phyloP scores from a whole-genome alignment of 208 protist species.

The Trypanosoma scelopori region DNA sequence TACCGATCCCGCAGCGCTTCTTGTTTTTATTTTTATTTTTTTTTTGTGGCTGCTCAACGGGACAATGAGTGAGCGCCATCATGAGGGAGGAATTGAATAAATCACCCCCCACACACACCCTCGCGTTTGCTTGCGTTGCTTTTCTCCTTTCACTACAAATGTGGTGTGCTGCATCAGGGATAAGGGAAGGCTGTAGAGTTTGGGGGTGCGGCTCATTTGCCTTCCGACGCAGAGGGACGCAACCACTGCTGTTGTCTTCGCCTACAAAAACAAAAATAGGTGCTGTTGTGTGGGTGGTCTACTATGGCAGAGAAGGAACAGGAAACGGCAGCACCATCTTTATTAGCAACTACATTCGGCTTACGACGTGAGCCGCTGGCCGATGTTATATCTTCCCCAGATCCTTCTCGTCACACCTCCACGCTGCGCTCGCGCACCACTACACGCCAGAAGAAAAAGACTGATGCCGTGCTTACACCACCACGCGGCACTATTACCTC shows the following conservation, averaged over 20 bases:
- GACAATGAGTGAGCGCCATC: too few species aligned
- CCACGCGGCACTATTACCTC: neutral
- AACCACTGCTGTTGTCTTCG: neutral
- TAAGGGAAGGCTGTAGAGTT: neutral
- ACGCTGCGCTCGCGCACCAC: neutral
- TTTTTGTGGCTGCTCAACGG: too few species aligned
- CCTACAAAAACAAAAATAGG: neutral
- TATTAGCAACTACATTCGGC: neutral
- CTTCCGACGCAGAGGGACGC: neutral
- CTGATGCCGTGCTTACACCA: neutral
- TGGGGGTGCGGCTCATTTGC: neutral
- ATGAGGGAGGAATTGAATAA: too few species aligned
- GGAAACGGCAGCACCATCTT: neutral
- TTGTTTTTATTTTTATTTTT: too few species aligned
- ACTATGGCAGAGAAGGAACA: neutral
- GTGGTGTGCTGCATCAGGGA: too few species aligned
- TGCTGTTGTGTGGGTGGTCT: neutral
- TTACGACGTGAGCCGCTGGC: neutral
- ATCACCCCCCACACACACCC: too few species aligned
- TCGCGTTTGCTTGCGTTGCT: too few species aligned
- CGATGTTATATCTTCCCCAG: constrained; percentile 29
- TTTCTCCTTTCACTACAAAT: too few species aligned
- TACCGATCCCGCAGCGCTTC: too few species aligned
- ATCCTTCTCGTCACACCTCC: neutral
- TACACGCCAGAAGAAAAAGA: neutral